Base-by-base conservation (phyloP, 2,329 filamentous ascomycete genomes). In the Pestalotiopsis sp. region DNA sequence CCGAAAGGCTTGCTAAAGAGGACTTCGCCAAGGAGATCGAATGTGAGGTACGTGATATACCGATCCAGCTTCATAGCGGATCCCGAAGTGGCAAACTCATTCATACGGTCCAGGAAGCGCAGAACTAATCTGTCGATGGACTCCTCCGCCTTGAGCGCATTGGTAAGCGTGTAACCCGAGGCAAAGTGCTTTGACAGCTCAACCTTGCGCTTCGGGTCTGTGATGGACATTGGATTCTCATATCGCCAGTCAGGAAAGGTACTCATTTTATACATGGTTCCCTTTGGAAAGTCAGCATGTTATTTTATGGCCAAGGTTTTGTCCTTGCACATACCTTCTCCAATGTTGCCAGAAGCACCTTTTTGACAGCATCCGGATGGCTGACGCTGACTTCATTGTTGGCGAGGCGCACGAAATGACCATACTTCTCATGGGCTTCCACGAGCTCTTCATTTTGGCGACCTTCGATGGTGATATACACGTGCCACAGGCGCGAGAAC, bases 291-390 rank as follows among this genome's bases (percentile, higher is more conserved):
- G 45, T 52, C 17, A 52, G 17, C n/a, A 52, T 23, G 14, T 9
- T 52, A 2, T n/a, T 52, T 23, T 9, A 9, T 3, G 1, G 6
- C 9, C n/a, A 49, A 52, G 7, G 20, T 3, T n/a, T 20, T 12
- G 0, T 4, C 20, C 4, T n/a, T 52, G 1, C 20, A n/a, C 59
- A 20, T 25, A 66, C 41, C 31, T 83, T 78, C n/a, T 73, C 69
- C 2, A 81, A 70, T 5, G 76, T 75, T 3, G 75, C 74, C 60
- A 78, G 72, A 2, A 83, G 75, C 9, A 83, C 73, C 66, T 78
- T 73, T n/a, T 74, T 74, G n/a, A 83, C 74, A n/a, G 78, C 82
- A 68, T 83, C 78, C 4, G 81, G 78, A 70, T 84, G 77, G 65
- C 78, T 78, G 38, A 83, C 74, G 68, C 80, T 82, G 69, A 84